Base-by-base conservation (phyloP, 1,284 basidiomycete species). In the Papiliotrema terrestris region DNA sequence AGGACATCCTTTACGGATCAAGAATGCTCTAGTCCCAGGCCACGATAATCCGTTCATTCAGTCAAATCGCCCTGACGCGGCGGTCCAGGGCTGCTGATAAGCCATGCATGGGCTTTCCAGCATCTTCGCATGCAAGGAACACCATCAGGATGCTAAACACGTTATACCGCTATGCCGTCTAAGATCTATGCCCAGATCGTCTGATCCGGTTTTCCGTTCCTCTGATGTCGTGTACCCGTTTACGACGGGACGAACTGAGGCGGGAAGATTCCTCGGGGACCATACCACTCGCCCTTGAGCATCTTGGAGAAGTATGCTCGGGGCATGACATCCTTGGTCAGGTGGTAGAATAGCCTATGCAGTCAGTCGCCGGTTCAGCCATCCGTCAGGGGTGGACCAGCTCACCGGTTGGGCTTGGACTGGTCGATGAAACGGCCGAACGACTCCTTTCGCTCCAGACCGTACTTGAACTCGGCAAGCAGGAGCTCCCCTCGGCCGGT, bases 321-420 rank as follows among this genome's bases (percentile, higher is more conserved):
- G 6, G 94, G 94, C 82, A 98, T 94, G 56, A 96, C 60, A 58
- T 76, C 87, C 81, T 88, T 96, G 78, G 95, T 97, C 57, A 98
- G 76, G 76, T 95, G 84, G 78, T 94, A 98, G 82, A 90, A 96
- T 2, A 85, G 66, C 54, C 86, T 87, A 65, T 55, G 57, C 25
- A 19, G 23, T 53, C 25, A 50, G 32, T 32, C 8, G 6, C 2
- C 20, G 32, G 8, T 11, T 9, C 13, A 11, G 20, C 17, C 29
- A 32, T 5, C 29, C 29, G 6, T 5, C 25, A 36, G 3, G 19
- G n/a, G n/a, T n/a, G n/a, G n/a, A 11, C 6, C 43, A 29, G 66
- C 65, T 49, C 50, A 65, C 61, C 71, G 62, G 64, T 74, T 65
- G 80, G 80, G 87, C 56, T 81, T 83, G 45, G 80, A 75, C 78